Evolutionary conservation across 768 basidiomycete species (phyloP).

Genomic region (Amylocystis lapponica): DNA sequence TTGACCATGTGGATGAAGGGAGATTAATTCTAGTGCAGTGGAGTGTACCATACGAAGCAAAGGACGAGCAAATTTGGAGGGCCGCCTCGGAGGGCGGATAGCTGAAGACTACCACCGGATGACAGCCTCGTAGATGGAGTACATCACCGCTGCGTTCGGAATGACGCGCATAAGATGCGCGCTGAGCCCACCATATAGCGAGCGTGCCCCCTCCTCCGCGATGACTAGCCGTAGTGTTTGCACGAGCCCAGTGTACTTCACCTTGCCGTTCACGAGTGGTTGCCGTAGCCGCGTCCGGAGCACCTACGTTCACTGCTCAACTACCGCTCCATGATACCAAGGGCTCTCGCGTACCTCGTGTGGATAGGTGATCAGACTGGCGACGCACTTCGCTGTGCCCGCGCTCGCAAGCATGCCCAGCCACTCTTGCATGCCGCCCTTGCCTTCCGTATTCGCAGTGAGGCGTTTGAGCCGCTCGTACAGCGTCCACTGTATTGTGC

Average conservation of each 20-base stretch:
- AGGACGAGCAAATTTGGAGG: too few species aligned
- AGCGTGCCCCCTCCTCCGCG: constrained; percentile 82
- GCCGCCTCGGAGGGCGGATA: too few species aligned
- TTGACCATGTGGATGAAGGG: too few species aligned
- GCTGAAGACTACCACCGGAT: constrained; percentile 35
- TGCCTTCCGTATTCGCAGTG: constrained; percentile 45
- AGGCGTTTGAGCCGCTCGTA: constrained; percentile 89
- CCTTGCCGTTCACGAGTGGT: constrained; percentile 67
- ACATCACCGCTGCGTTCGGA: constrained; percentile 97
- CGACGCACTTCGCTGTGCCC: constrained; percentile 89
- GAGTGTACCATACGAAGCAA: not conserved
- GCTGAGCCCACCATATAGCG: constrained; percentile 86
- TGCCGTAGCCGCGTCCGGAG: constrained; percentile 90
- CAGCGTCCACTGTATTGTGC: constrained; percentile 94
- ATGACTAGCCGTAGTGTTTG: constrained; percentile 85
- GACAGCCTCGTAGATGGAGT: constrained; percentile 85
- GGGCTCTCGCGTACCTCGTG: constrained; percentile 93
- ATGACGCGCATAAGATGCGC: constrained; percentile 97
- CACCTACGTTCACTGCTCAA: constrained; percentile 53
- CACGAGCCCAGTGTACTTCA: constrained; percentile 80
- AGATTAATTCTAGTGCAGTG: not conserved
- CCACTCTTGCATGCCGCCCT: constrained; percentile 63
- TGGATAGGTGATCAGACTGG: constrained; percentile 94
- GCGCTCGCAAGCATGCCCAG: constrained; percentile 82
- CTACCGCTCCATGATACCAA: too few species aligned